Base-by-base conservation (phyloP, 768 basidiomycete genomes). In the Vishniacozyma victoriae region DNA sequence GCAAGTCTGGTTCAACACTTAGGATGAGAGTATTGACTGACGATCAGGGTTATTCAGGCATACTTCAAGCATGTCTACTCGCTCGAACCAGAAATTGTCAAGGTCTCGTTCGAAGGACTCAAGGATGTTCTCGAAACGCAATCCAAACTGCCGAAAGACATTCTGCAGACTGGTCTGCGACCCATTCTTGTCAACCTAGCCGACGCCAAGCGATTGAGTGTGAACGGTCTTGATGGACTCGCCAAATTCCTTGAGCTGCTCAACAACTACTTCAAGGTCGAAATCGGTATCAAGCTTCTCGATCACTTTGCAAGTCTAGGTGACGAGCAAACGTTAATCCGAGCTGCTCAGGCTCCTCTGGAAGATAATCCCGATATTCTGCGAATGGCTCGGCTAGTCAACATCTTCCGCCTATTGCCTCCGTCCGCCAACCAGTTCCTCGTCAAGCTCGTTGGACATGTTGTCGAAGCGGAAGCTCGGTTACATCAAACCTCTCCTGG, bases 1-100 rank as follows among this genome's bases (percentile, higher is more conserved):
- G 91, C 91, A 67, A 57, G 75, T 58, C 18, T 5, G 16, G 12
- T 27, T 16, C n/a, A n/a, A n/a, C 11, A 22, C 26, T 18, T 31
- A 14, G 7, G 13, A 2, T 15, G 36, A n/a, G 18, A 13, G 38
- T 7, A 4, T 2, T 13, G 19, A 27, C 47, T 54, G 31, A 52
- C 42, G 25, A 56, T 19, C 57, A 93, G 92, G 60, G 89, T 96
- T 11, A 92, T 91, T 15, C 79, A 86, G 27, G 87, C 96, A 18
- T 97, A 96, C 74, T 99, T 99, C 79, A 97, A 99, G 74, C 91
- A 92, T 11, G 79, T 99, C 25, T 99, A 99, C 72, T 92, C 92
- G 5, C 79, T 84, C 16, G 86, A 85, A 13, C 77, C 82, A 11
- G 90, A 95, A 61, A 86, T 99, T 55, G 96, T 96, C 68, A 84